Percentiles rank a stretch among this genome's conserved stretches.
Evolutionary conservation across 2,329 filamentous ascomycete genomes (phyloP).

Genomic region (Pseudomassariella vexata): DNA sequence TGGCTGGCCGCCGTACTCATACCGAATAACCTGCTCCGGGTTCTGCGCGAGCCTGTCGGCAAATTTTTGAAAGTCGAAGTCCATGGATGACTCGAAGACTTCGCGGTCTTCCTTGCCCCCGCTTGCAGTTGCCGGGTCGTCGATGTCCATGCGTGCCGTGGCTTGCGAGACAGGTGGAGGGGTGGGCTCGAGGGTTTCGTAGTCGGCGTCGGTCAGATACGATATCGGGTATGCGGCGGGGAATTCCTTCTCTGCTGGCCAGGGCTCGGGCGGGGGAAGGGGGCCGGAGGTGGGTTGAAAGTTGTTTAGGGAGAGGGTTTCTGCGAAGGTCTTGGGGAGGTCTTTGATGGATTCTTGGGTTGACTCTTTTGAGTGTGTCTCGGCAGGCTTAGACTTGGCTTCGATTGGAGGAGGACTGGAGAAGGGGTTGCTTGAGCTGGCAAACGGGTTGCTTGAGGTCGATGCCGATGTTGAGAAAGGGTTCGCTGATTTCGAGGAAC

Average conservation of each 20-base stretch:
- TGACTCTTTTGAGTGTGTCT: slow-evolving; percentile 27
- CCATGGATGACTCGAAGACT: slow-evolving; percentile 68
- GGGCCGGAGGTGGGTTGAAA: slow-evolving; percentile 28
- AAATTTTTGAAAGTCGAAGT: slow-evolving; percentile 74
- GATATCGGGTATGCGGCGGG: slow-evolving; percentile 69
- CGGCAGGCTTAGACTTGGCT: slow-evolving; percentile 9
- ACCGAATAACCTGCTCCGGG: slow-evolving; percentile 75
- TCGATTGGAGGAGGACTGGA: slow-evolving; percentile 21
- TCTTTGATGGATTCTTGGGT: slow-evolving; percentile 16
- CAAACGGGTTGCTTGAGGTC: slow-evolving; percentile 53
- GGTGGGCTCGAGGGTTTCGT: slow-evolving; percentile 70
- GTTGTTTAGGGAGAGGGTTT: slow-evolving; percentile 70
- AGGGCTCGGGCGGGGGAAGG: slow-evolving; percentile 56
- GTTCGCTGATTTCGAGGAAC: slow-evolving; percentile 38
- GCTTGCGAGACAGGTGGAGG: slow-evolving; percentile 44
- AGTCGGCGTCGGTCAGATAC: slow-evolving; percentile 83
- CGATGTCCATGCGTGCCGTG: slow-evolving; percentile 43
- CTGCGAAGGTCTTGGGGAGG: slow-evolving; percentile 61
- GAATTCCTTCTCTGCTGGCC: slow-evolving; percentile 63
- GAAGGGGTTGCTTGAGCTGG: slow-evolving; percentile 45
- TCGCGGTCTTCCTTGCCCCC: slow-evolving; percentile 58
- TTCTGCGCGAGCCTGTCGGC: slow-evolving; percentile 74
- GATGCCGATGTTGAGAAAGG: slow-evolving; percentile 51
- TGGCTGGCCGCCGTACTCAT: slow-evolving; percentile 68
- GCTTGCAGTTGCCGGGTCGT: slow-evolving; percentile 27